Conservation (phyloP, 352 stramenopile genomes). For the Phytophthora tubulina region DNA sequence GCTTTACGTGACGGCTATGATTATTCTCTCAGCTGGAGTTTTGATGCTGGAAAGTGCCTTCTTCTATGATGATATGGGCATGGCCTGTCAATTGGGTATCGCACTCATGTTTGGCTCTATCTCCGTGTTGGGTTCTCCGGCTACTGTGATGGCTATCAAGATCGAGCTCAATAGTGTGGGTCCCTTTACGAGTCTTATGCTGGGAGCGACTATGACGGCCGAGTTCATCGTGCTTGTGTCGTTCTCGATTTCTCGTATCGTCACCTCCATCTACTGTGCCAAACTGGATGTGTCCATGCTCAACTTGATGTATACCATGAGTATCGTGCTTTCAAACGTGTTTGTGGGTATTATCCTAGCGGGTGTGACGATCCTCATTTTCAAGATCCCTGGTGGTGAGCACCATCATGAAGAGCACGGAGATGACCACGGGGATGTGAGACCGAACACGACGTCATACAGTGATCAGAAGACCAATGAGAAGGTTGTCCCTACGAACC, state of each 20-base stretch:
- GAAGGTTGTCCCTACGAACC: conserved; percentile 29
- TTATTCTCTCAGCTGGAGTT: conserved; percentile 49
- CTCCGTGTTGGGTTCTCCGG: conserved; percentile 64
- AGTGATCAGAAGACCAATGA: conserved; percentile 36
- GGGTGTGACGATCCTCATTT: conserved; percentile 63
- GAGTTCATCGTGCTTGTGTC: conserved; percentile 79
- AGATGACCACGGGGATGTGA: neutral
- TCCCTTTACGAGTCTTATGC: conserved; percentile 81
- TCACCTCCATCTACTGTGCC: conserved; percentile 71
- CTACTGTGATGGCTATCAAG: conserved; percentile 80
- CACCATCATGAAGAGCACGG: conserved; percentile 19
- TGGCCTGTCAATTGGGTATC: conserved; percentile 64
- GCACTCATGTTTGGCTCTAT: conserved; percentile 77
- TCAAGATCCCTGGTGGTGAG: conserved; percentile 57
- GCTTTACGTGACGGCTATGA: conserved; percentile 62
- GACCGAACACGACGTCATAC: conserved; percentile 23
- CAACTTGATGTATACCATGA: conserved; percentile 67
- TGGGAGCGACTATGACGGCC: conserved; percentile 72
- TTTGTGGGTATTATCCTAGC: conserved; percentile 54
- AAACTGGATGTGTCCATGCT: conserved; percentile 62
- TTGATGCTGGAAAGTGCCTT: conserved; percentile 50
- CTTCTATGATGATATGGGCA: conserved; percentile 55
- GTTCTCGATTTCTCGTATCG: conserved; percentile 72
- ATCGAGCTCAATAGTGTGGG: conserved; percentile 78
- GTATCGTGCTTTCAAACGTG: conserved; percentile 64